Evolutionary conservation across 2,329 filamentous ascomycete species (phyloP), one percentile per base, ranked within the genome.

Genomic region (Scleromitrula shiraiana): DNA sequence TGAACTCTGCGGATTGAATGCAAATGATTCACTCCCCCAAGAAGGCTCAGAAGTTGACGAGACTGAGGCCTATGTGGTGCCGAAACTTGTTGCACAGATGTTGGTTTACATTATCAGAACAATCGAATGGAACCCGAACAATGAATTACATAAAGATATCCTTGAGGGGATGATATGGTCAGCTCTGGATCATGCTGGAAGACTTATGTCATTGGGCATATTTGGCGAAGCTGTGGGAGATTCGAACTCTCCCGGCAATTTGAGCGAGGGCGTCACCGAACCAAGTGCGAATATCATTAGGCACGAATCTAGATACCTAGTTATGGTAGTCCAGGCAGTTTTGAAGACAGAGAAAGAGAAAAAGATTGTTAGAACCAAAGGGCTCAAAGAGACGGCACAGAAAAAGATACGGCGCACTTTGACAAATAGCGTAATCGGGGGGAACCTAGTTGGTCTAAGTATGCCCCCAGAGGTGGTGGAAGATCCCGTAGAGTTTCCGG

Each of bases 381-480:
- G 29, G 15, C 4, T 32, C 14, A 32, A 15, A 32, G 29, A 32
- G 15, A 32, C 14, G 29, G 29, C 29, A n/a, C 14, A n/a, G 14
- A 53, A 50, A 32, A 38, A 52, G 14, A 38, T 62, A 14, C 59
- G 61, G 43, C 49, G 50, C 26, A 59, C 56, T 1, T 45, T 62
- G 26, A 32, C 58, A 12, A 56, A 59, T 19, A 56, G 54, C 41
- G 48, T 50, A 2, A 20, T 61, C 19, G 57, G 58, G 6, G 52
- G 41, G 36, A 41, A 43, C 2, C 41, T 58, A 19, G 55, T 59
- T 23, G 46, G 49, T 24, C 36, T 61, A 14, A 48, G 47, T 24
- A 14, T 56, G 8, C 57, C 56, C 7, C 27, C 36, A 17, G 50
- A 50, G 2, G 47, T 56, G 5, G 19, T 39, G 19, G 47, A 44